A percentile compares a stretch with the other conserved stretches of the same genome.
Conservation (phyloP, 768 basidiomycete genomes). For the Cystobasidium ongulense region DNA sequence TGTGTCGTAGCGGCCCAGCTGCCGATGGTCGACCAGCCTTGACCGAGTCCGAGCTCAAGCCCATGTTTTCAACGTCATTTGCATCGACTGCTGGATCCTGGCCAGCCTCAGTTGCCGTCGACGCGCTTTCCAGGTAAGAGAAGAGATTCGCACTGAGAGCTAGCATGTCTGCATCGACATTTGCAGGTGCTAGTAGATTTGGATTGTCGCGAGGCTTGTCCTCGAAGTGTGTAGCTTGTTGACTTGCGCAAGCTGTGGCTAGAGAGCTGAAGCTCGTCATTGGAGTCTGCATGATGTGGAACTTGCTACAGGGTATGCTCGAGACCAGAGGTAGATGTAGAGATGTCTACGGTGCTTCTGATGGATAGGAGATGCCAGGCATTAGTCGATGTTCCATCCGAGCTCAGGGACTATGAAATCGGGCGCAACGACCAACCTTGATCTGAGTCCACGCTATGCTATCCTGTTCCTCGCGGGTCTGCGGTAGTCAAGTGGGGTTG, state of each 20-base stretch:
- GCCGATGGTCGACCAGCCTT: background rate
- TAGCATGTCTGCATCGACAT: background rate
- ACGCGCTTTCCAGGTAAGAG: background rate
- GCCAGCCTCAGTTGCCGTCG: background rate
- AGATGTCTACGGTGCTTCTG: too few relatives aligned
- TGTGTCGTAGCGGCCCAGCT: background rate
- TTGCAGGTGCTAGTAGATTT: background rate
- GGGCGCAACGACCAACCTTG: too few relatives aligned
- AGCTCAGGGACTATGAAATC: too few relatives aligned
- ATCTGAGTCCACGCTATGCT: too few relatives aligned
- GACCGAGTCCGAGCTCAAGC: background rate
- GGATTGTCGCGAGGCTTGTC: background rate
- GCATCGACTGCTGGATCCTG: background rate
- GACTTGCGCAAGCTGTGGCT: background rate
- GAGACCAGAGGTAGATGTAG: background rate
- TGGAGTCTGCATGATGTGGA: background rate
- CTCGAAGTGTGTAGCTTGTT: background rate
- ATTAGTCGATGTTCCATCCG: too few relatives aligned
- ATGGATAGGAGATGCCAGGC: too few relatives aligned
- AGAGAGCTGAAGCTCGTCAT: background rate
- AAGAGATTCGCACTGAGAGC: background rate
- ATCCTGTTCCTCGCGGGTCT: too few relatives aligned
- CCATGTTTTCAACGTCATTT: background rate
- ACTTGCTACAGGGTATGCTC: too few relatives aligned
- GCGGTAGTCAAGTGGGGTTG: too few relatives aligned